Base-by-base conservation (phyloP, 305 asterid species). In the Rubia peregrina region DNA sequence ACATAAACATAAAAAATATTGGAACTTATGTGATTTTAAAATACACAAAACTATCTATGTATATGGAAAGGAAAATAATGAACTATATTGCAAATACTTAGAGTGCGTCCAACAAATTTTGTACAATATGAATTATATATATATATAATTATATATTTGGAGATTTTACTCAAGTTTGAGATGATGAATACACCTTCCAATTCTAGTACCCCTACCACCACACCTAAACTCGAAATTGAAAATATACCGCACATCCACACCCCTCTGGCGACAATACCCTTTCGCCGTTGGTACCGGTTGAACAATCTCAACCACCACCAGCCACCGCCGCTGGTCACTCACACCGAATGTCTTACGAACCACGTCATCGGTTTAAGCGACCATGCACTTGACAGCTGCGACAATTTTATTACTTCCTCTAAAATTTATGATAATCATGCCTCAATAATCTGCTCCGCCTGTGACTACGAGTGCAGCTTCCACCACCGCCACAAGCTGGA, bases 301-400 rank as follows among this genome's bases (percentile, higher is more conserved):
- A 77, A 78, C 65, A 73, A 48, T 71, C 65, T 17, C 74, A 74
- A 69, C 74, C 77, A 2, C 70, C 81, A 4, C 19, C 82, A 26
- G 17, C 79, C 63, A 2, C 75, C 81, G 30, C 60, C 75, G 72
- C 62, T 57, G 71, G 82, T 57, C 78, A 24, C 77, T 0, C 88
- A 87, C 72, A 78, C 65, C 68, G 91, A 87, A 71, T 92, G 98
- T 77, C 81, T 87, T 85, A 92, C 83, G 77, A 92, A 92, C 80
- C 96, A 89, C 70, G 98, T 95, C 16, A 95, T 92, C 8, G 73
- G 73, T 40, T 53, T 88, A 2, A 94, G 2, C 91, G 85, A 36
- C 72, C 95, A 88, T 76, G 96, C 94, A 9, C 78, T 92, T 22
- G 98, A 92, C 74, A 96, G 96, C 24, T 91, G 98, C 66, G 94